Percentiles rank a stretch among this genome's conserved stretches.
Evolutionary conservation across 2,329 filamentous ascomycete genomes (phyloP).

Genomic region (Ophiocordyceps unilateralis): DNA sequence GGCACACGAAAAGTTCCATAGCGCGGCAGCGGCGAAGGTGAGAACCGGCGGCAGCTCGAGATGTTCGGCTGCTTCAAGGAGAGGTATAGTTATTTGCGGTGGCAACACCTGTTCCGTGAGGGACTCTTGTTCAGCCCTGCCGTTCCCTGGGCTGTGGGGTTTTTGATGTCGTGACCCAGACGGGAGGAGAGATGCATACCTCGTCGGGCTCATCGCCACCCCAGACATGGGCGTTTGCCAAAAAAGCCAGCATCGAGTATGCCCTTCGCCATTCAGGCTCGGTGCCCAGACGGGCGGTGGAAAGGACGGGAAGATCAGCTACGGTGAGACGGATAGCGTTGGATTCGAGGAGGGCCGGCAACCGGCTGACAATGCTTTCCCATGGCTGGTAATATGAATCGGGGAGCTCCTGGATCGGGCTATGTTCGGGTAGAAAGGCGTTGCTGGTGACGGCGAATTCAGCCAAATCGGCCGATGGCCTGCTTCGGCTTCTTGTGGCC

Average conservation of each 20-base stretch:
- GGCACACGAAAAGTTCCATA: slow-evolving; percentile 71
- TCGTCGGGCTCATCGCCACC: slow-evolving; percentile 59
- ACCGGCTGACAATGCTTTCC: slow-evolving; percentile 52
- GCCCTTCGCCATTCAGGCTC: slow-evolving; percentile 67
- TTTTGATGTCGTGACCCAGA: no score
- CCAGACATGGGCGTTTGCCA: slow-evolving; percentile 82
- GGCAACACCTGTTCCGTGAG: slow-evolving; percentile 40
- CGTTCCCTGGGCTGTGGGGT: no score
- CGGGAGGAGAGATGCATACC: slow-evolving; percentile 24
- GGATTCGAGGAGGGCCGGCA: slow-evolving; percentile 49
- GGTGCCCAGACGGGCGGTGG: slow-evolving; percentile 41
- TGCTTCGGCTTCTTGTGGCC: slow-evolving; percentile 4
- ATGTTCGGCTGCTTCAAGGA: slow-evolving; percentile 51
- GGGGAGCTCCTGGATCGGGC: slow-evolving; percentile 47
- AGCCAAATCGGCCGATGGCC: slow-evolving; percentile 11
- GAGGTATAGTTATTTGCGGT: slow-evolving; percentile 58
- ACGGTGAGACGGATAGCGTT: slow-evolving; percentile 46
- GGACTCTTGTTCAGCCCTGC: not conserved
- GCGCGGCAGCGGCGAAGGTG: slow-evolving; percentile 72
- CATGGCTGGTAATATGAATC: slow-evolving; percentile 63
- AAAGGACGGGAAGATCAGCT: slow-evolving; percentile 50
- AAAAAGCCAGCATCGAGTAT: slow-evolving; percentile 61
- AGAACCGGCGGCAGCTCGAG: slow-evolving; percentile 74
- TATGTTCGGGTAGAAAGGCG: slow-evolving; percentile 60
- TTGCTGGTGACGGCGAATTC: slow-evolving; percentile 29